Conservation (phyloP, 805 yeast species). For the Torulaspora maleeae region DNA sequence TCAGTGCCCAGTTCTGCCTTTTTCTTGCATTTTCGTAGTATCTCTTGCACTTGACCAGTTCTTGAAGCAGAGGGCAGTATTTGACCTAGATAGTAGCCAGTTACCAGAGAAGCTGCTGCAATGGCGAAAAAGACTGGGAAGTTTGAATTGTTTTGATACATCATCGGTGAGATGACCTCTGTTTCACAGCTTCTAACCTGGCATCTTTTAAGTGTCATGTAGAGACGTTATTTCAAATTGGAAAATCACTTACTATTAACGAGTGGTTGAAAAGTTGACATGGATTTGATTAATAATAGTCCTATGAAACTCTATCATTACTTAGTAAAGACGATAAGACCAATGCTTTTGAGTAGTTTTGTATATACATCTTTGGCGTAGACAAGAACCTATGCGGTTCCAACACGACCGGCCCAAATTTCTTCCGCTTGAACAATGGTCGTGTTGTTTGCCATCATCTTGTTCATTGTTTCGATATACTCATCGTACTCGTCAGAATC, state of each 20-base stretch:
- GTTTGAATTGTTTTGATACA: slow-evolving; percentile 15
- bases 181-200: no score
- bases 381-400: slow-evolving; percentile 12
- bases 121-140: slow-evolving; percentile 22
- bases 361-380: neutral
- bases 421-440: slow-evolving; percentile 92
- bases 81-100: slow-evolving; percentile 32
- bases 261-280: neutral
- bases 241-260: neutral
- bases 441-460: slow-evolving; percentile 88
- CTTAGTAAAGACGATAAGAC: neutral
- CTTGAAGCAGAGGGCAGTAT: slow-evolving; percentile 17
- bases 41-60: slow-evolving; percentile 16
- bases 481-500: slow-evolving; percentile 96
- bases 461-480: slow-evolving; percentile 93
- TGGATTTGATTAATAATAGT: neutral
- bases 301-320: neutral
- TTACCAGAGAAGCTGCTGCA: slow-evolving; percentile 30
- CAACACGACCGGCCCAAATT: slow-evolving; percentile 53
- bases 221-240: neutral
- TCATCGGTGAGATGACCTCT: neutral
- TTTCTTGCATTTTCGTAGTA: slow-evolving; percentile 16
- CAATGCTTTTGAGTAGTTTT: neutral
- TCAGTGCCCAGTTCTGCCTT: slow-evolving; percentile 14
- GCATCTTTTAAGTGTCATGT: no score